Conservation (phyloP, 768 basidiomycete species). For the Tulasnella sp. region DNA sequence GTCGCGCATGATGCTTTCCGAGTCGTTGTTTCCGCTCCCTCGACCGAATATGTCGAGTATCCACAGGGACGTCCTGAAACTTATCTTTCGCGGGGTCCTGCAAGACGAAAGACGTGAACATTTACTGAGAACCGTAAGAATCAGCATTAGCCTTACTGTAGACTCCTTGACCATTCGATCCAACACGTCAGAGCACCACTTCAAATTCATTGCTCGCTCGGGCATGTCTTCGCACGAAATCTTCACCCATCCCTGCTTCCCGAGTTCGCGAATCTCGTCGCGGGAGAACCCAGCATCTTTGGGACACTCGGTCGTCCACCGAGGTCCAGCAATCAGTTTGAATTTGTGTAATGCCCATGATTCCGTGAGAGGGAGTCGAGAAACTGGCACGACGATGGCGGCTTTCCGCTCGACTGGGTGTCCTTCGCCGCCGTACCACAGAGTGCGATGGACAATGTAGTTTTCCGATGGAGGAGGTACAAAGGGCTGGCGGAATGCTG, state of each 20-base stretch:
- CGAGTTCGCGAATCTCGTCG: constrained; percentile 18
- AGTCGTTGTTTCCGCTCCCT: constrained; percentile 59
- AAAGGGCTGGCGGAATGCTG: constrained; percentile 77
- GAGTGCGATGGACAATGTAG: constrained; percentile 53
- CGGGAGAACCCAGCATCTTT: constrained; percentile 46
- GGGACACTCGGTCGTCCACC: constrained; percentile 71
- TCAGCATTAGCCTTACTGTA: constrained; percentile 51
- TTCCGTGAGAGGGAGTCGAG: constrained; percentile 51
- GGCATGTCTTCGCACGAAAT: constrained; percentile 84
- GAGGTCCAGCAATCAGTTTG: constrained; percentile 75
- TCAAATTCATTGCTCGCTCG: constrained; percentile 73
- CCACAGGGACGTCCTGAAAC: constrained; percentile 62
- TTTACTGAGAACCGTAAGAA: background rate
- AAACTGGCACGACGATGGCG: constrained; percentile 59
- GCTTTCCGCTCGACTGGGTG: constrained; percentile 65
- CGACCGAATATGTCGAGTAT: constrained; percentile 64
- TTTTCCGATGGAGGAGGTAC: constrained; percentile 42
- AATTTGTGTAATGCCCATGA: constrained; percentile 67
- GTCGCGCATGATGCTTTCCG: constrained; percentile 44
- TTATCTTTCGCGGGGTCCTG: constrained; percentile 33
- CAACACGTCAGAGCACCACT: constrained; percentile 83
- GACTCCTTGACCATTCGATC: constrained; percentile 68
- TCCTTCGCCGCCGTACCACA: constrained; percentile 63
- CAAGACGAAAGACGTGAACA: background rate
- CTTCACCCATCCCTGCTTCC: constrained; percentile 69